Percentiles rank a stretch among this genome's conserved stretches.
Evolutionary conservation across 495 filamentous ascomycete genomes (phyloP).

Genomic region (Xylaria nigripes): DNA sequence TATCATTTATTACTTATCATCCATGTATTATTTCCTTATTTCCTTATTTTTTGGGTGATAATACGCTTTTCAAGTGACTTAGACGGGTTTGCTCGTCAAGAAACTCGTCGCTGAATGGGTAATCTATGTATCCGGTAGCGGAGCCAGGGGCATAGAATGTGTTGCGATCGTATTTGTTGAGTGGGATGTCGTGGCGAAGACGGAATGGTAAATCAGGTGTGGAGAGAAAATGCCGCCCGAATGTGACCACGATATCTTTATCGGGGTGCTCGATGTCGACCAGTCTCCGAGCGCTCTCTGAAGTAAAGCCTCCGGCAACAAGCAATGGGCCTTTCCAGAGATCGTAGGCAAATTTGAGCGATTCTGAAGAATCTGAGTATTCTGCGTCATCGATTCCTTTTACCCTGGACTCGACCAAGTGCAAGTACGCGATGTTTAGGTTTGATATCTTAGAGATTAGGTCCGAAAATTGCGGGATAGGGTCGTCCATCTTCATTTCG

Average conservation of each 20-base stretch:
- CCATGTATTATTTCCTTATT: no score
- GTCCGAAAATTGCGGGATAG: constrained; percentile 54
- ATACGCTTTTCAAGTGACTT: neutral
- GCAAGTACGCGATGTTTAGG: constrained; percentile 56
- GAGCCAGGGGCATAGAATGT: constrained; percentile 50
- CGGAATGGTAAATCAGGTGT: constrained; percentile 65
- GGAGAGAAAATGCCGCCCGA: constrained; percentile 59
- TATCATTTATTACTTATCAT: neutral
- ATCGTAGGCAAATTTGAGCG: constrained; percentile 46
- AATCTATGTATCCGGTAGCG: constrained; percentile 57
- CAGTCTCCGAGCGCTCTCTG: constrained; percentile 39
- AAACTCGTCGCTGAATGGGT: constrained; percentile 52
- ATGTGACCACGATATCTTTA: constrained; percentile 46
- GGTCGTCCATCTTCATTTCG: constrained; percentile 59
- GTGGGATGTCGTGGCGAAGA: constrained; percentile 46
- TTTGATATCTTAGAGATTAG: constrained; percentile 45
- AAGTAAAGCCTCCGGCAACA: constrained; percentile 51
- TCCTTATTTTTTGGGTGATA: no score
- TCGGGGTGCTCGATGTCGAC: constrained; percentile 48
- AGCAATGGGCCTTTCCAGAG: constrained; percentile 48
- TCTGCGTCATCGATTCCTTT: constrained; percentile 28
- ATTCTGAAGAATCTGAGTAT: constrained; percentile 36
- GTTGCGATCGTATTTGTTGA: constrained; percentile 48
- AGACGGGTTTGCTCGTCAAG: neutral
- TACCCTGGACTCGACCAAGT: constrained; percentile 51